Conservation (phyloP, 2,329 filamentous ascomycete species). For the Paecilomyces variotii region DNA sequence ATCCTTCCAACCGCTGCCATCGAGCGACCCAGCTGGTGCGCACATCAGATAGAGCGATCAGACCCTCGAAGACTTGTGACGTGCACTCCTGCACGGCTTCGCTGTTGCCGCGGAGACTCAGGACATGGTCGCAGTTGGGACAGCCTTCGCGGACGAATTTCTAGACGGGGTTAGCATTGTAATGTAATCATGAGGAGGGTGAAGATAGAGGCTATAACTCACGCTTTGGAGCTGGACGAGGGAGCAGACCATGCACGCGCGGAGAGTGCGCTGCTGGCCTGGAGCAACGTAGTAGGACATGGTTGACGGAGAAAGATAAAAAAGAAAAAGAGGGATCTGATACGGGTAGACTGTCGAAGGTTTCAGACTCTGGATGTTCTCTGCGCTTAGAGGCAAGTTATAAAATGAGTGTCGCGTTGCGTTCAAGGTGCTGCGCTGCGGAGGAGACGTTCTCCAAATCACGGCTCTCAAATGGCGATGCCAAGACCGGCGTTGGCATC, state of each 20-base stretch:
- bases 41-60: constrained; percentile 81
- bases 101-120: constrained; percentile 68
- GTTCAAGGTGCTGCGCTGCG: neutral
- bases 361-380: neutral
- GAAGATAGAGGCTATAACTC: constrained; percentile 23
- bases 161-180: constrained; percentile 35
- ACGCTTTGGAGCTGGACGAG: constrained; percentile 78
- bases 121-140: constrained; percentile 92
- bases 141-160: constrained; percentile 83
- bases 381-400: no score
- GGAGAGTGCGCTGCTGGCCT: constrained; percentile 72
- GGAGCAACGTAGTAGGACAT: constrained; percentile 61
- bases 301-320: constrained; percentile 1
- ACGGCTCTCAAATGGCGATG: constrained; percentile 20
- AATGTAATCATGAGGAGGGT: constrained; percentile 1
- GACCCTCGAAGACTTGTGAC: constrained; percentile 88
- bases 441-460: neutral
- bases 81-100: constrained; percentile 90
- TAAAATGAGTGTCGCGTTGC: no score
- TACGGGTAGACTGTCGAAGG: neutral
- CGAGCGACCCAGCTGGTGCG: constrained; percentile 85
- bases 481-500: constrained; percentile 21
- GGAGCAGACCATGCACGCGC: constrained; percentile 98
- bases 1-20: constrained; percentile 86
- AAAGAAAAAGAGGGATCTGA: neutral